Conservation (phyloP, 345 rosid species). For the Gossypium australe region DNA sequence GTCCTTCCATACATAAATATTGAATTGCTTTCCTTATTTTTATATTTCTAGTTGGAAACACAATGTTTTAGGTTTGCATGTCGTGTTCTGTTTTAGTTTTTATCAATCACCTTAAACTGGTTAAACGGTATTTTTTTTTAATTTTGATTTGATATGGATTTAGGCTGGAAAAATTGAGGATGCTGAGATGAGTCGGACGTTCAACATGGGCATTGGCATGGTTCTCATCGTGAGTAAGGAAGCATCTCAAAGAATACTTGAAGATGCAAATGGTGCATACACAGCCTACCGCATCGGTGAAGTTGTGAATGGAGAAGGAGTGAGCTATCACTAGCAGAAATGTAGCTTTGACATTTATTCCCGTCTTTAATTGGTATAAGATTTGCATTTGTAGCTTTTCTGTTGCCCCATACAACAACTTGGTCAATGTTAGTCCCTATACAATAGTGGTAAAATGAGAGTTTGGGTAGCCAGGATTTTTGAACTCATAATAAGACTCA, state of each 20-base stretch:
- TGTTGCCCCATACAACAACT: not conserved
- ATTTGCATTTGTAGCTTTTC: not conserved
- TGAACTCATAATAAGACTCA: not conserved
- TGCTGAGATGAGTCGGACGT: slow-evolving; percentile 81
- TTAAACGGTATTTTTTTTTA: not conserved
- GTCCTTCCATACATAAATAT: slow-evolving; percentile 3
- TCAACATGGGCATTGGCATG: slow-evolving; percentile 95
- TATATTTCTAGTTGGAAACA: not conserved
- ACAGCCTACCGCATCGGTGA: slow-evolving; percentile 66
- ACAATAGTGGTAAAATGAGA: not conserved
- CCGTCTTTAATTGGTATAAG: not conserved
- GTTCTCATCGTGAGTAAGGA: slow-evolving; percentile 62
- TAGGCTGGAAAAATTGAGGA: slow-evolving; percentile 81
- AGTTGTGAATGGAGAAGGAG: slow-evolving; percentile 63
- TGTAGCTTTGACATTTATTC: not conserved
- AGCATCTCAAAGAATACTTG: slow-evolving; percentile 51
- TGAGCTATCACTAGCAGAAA: slow-evolving; percentile 39
- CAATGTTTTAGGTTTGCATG: not conserved
- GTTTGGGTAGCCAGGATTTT: not conserved
- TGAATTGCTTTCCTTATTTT: not conserved
- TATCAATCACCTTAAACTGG: not conserved
- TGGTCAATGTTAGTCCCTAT: not conserved
- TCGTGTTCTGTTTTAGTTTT: not conserved
- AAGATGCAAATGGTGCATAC: slow-evolving; percentile 34
- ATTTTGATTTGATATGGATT: not conserved